Evolutionary conservation across 2,329 filamentous ascomycete genomes (phyloP).

Genomic region (Colletotrichum melonis): DNA sequence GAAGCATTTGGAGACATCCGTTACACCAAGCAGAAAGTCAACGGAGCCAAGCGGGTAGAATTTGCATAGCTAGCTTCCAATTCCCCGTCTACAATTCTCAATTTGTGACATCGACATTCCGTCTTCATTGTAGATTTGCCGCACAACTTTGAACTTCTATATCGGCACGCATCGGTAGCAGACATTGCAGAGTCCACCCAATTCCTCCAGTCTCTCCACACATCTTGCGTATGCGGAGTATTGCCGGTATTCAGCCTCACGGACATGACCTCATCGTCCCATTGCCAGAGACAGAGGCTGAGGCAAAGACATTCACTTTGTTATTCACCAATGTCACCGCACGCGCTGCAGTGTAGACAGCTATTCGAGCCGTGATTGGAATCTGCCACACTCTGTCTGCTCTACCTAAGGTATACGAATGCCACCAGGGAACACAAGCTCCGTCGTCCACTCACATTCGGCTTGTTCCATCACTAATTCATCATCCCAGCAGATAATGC

Average conservation of each 20-base stretch:
- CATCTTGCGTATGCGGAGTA: not conserved
- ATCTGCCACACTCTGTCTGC: no score
- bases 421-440: not conserved
- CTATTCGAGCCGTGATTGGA: no score
- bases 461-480: not conserved
- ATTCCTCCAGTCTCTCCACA: not conserved
- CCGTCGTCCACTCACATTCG: not conserved
- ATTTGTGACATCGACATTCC: not conserved
- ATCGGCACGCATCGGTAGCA: no score
- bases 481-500: not conserved
- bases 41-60: not conserved
- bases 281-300: not conserved
- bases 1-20: not conserved
- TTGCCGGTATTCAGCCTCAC: not conserved
- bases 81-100: not conserved
- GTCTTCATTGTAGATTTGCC: not conserved
- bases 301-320: not conserved
- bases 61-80: not conserved
- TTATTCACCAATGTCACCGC: not conserved
- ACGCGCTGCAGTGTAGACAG: not conserved
- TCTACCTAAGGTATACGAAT: no score
- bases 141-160: not conserved
- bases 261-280: not conserved
- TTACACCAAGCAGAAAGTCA: not conserved
- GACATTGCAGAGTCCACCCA: not conserved